Evolutionary conservation across 805 yeast genomes (phyloP), one percentile per base, ranked within the genome.

Genomic region (Henningerozyma blattae): DNA sequence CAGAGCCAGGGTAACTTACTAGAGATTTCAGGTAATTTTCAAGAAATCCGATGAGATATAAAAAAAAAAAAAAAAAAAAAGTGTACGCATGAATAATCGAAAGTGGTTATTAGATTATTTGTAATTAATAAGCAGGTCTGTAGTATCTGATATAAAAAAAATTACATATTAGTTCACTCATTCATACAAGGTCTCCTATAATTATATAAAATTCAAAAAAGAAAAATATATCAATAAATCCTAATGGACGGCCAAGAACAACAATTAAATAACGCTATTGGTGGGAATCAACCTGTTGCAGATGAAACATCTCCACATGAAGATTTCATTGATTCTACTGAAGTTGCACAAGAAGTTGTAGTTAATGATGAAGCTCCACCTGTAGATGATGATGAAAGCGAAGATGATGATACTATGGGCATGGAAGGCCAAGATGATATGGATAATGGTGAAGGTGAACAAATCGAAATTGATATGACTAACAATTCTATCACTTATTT

Each of bases 401-500:
- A 41, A 22, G 54, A 50, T 14, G 59, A 50, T 22, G 57, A 49
- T 19, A 52, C 48, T 13, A 70, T 60, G 24, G 68, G 52, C 15
- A 57, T 44, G 4, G 55, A 45, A 6, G 62, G 36, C 10, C 60
- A 41, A 16, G 56, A 40, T 6, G 50, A 38, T 5, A 54, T 41
- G 4, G 67, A 56, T 8, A 69, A 60, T 22, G 69, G 52, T 17
- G 63, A 50, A 5, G 59, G 49, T 15, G 75, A 33, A 18, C 62
- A 67, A 27, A 59, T 83, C 28, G 94, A 82, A 56, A 71, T 89
- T 22, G 97, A 87, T 51, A 63, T 87, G 75, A 67, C 87, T 32
- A 89, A 89, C 60, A 89, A 89, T 59, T 84, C 97, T 6, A 72
- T 78, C 62, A 65, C 84, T 0, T 91, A 84, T 57, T 91, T 91